These are phyloP conservation scores for Asclepias syriaca DNA, from an alignment of 257 asterid genomes.

Conservation along the genomic window DNA sequence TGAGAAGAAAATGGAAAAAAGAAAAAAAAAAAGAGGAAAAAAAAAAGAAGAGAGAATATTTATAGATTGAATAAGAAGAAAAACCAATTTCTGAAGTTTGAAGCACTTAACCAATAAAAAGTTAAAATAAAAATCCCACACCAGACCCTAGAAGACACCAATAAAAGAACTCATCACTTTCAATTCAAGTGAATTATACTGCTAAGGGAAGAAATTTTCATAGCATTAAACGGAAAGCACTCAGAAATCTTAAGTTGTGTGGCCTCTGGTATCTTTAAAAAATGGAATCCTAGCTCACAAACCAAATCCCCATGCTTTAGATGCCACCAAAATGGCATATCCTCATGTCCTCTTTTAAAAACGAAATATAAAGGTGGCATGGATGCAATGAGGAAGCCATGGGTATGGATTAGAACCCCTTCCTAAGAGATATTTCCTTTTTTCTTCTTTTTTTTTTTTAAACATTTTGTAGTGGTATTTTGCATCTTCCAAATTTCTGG, in stretches of 20 bases:
- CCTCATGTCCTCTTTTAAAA: not conserved
- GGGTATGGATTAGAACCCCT: not conserved
- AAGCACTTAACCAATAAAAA: not conserved
- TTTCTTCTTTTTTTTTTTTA: not conserved
- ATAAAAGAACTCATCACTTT: not conserved
- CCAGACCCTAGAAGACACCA: not conserved
- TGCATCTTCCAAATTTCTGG: not conserved
- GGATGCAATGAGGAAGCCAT: not conserved
- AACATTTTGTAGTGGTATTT: not conserved
- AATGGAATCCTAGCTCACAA: not conserved
- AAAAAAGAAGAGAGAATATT: not conserved
- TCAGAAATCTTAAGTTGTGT: not conserved
- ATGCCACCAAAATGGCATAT: not conserved
- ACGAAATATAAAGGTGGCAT: not conserved
- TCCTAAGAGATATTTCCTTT: not conserved
- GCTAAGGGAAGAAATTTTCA: not conserved
- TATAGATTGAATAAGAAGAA: not conserved
- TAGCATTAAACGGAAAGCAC: not conserved
- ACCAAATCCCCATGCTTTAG: not conserved
- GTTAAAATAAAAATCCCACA: too few species aligned
- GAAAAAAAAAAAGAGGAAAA: too few species aligned
- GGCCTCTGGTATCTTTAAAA: not conserved
- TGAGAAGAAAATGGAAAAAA: not conserved
- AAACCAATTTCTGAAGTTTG: slow-evolving; percentile 7
- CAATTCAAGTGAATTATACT: not conserved